These are phyloP conservation scores for Globisporangium spinosum DNA, from an alignment of 352 stramenopile genomes.

Conservation along the genomic window DNA sequence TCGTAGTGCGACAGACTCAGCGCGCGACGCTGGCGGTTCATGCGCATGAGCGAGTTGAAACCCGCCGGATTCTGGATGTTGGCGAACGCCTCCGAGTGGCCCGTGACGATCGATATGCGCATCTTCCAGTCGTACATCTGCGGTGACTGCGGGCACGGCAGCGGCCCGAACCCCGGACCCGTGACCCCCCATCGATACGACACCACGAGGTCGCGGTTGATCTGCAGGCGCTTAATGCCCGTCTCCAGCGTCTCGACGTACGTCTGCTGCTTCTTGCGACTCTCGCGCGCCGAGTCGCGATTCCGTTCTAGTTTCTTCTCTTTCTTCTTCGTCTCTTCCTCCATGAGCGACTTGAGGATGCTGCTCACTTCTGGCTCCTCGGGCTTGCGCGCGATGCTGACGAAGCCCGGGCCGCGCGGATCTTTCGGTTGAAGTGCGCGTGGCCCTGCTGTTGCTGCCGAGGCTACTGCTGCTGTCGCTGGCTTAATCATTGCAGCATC, in stretches of 20 bases:
- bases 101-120: conserved; percentile 65
- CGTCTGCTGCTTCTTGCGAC: conserved; percentile 83
- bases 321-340: conserved; percentile 87
- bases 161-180: conserved; percentile 34
- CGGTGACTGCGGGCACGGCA: conserved; percentile 45
- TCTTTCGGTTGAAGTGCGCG: conserved; percentile 46
- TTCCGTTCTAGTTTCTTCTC: conserved; percentile 89
- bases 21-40: conserved; percentile 66
- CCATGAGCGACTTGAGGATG: conserved; percentile 85
- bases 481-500: conserved; percentile 26
- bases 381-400: conserved; percentile 78
- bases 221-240: conserved; percentile 83
- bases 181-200: conserved; percentile 75
- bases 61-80: conserved; percentile 65
- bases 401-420: conserved; percentile 38
- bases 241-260: conserved; percentile 86
- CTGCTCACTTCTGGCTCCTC: conserved; percentile 79
- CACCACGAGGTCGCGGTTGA: conserved; percentile 70
- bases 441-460: conserved; percentile 9
- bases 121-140: conserved; percentile 61
- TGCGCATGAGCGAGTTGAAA: conserved; percentile 65
- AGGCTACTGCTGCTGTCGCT: conserved; percentile 16
- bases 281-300: conserved; percentile 81
- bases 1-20: conserved; percentile 45
- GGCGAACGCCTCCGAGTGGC: conserved; percentile 53